Evolutionary conservation across 2,329 filamentous ascomycete species (phyloP), one percentile per base, ranked within the genome.

Genomic region (Lecanosticta acicola): DNA sequence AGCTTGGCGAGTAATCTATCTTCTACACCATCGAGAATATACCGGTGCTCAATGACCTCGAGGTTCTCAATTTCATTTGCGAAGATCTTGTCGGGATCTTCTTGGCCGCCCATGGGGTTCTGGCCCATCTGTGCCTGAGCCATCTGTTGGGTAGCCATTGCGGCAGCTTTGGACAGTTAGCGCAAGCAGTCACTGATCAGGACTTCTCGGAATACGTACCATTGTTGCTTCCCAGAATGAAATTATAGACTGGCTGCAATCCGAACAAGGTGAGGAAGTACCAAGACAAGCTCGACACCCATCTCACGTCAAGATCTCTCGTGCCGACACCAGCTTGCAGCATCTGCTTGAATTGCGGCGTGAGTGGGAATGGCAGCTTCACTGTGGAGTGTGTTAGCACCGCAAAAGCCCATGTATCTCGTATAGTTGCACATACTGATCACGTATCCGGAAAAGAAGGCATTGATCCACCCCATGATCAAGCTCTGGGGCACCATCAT

Each of bases 381-480:
- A 98, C 89, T 82, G 58, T 50, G 16, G 9, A 29, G 32, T 13
- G 4, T 79, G 32, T 58, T 32, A 56, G 54, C 40, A 45, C 29
- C 11, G 7, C 10, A 10, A 13, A 17, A 11, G n/a, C 19, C 21
- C 24, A 9, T 11, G 32, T 14, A 13, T 3, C 37, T 40, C 29
- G 16, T 17, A 26, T n/a, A 20, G 14, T 35, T 29, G 7, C 24
- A 48, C 81, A 62, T 75, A 94, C 88, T 88, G 53, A 98, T 96
- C 39, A 98, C 93, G 64, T 96, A 98, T 24, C 93, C 93, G 42
- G 88, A 94, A 63, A 98, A 98, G 66, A 97, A 98, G 0, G 93
- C 90, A 71, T 98, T 98, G 67, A 98, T 97, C 93, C 93, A 98
- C 56, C 91, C 93, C 93, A 98, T 98, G 58, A 98, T 98, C 65